Base-by-base conservation (phyloP, 441 rosid genomes). In the Corymbia calophylla region DNA sequence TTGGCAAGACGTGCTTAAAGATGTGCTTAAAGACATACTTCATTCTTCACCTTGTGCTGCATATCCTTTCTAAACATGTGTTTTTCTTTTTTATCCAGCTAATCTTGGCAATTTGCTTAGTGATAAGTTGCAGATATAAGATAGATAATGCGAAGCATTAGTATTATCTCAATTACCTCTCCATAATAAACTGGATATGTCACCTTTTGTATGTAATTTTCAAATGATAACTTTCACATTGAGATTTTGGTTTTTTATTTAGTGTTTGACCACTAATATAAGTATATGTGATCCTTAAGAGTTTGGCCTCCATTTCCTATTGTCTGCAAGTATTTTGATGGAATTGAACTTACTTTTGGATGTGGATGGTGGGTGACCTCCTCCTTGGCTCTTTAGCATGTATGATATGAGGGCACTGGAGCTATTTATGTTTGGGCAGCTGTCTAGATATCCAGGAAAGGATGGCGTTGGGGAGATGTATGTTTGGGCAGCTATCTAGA, bases 1-100 rank as follows among this genome's bases (percentile, higher is more conserved):
- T 0, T 12, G 0, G 44, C 47, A 17, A 17, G 23, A 68, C 44
- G 10, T n/a, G n/a, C n/a, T n/a, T n/a, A n/a, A n/a, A n/a, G n/a
- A n/a, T n/a, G n/a, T n/a, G 14, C 18, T 1, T 17, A 32, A 68
- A 68, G 6, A 32, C 16, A 68, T 31, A 4, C 39, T 68, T 68
- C 77, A 8, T 68, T 31, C 77, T 16, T 12, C 44, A 44, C 35
- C 80, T 68, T 68, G 8, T 32, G 12, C 25, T 32, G 80, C 80
- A 68, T 32, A 68, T 68, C 25, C 44, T 68, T 68, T 66, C 39
- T 31, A 16, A 66, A 31, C 23, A 4, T 16, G 3, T 64, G 1
- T 31, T 66, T 31, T 68, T 32, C 47, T n/a, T 18, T 68, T 18
- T 3, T 35, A 1, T n/a, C 35, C 35, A n/a, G 70, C 35, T 19